Conservation (phyloP, 495 filamentous ascomycete species). For the Evernia prunastri region DNA sequence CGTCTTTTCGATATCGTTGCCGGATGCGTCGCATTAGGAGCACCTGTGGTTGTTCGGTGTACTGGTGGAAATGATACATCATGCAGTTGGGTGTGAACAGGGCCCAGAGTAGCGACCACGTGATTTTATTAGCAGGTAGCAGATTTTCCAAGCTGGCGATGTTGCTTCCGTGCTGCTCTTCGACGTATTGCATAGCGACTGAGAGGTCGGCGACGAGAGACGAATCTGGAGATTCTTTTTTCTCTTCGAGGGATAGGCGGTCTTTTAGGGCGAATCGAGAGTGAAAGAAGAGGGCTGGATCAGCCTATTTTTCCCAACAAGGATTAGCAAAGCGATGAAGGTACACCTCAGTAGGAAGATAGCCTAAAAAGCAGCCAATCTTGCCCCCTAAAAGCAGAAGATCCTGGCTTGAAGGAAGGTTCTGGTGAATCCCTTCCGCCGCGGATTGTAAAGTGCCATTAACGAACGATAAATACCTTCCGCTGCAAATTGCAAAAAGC, state of each 20-base stretch:
- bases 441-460: background rate
- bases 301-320: slow-evolving; percentile 8
- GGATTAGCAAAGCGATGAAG: background rate
- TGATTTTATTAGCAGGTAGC: slow-evolving; percentile 19
- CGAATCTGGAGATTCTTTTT: slow-evolving; percentile 11
- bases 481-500: background rate
- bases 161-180: slow-evolving; percentile 22
- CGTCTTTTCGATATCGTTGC: slow-evolving; percentile 9
- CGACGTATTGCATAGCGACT: slow-evolving; percentile 19
- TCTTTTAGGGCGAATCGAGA: slow-evolving; percentile 18
- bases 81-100: slow-evolving; percentile 24
- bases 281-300: slow-evolving; percentile 26
- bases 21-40: slow-evolving; percentile 16
- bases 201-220: slow-evolving; percentile 19
- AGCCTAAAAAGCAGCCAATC: background rate
- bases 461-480: no score
- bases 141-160: slow-evolving; percentile 22
- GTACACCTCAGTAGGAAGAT: background rate
- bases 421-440: background rate
- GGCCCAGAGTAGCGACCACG: slow-evolving; percentile 24
- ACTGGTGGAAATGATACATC: slow-evolving; percentile 20
- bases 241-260: slow-evolving; percentile 18
- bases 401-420: background rate
- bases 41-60: slow-evolving; percentile 18
- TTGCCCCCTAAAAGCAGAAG: background rate